phyloP scores from a whole-genome alignment of 148 eudicot species.

The Pharnaceum exiguum region DNA sequence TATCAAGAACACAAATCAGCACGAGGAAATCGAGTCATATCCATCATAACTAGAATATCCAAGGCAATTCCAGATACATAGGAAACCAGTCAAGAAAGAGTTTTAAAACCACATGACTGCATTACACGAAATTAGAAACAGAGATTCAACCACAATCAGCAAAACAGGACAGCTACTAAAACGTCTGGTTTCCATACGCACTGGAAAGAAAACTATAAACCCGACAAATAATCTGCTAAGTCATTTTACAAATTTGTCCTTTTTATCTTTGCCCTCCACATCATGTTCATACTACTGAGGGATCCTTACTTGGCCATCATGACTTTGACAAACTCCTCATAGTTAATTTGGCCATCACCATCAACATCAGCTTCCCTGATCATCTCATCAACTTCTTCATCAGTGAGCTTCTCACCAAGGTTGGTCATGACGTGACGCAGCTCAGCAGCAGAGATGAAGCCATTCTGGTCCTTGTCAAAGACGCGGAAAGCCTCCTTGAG shows the following conservation, averaged over 20 bases:
- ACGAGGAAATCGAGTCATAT: slow-evolving; percentile 12
- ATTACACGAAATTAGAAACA: slow-evolving; percentile 8
- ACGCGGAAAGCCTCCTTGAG: slow-evolving; percentile 81
- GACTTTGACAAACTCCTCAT: slow-evolving; percentile 75
- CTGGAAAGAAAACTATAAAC: slow-evolving; percentile 15
- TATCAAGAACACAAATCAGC: no score
- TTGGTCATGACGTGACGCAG: slow-evolving; percentile 87
- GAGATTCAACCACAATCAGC: slow-evolving; percentile 19
- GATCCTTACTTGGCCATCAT: slow-evolving; percentile 61
- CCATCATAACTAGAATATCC: slow-evolving; percentile 19
- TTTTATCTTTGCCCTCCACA: background rate
- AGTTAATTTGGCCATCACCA: slow-evolving; percentile 80
- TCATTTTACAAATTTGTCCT: slow-evolving; percentile 18
- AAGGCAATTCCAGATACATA: slow-evolving; percentile 10
- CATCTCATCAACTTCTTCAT: slow-evolving; percentile 86
- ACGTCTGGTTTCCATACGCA: slow-evolving; percentile 21
- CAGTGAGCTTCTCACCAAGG: slow-evolving; percentile 77
- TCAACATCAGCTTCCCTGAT: slow-evolving; percentile 77
- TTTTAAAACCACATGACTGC: background rate
- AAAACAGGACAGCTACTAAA: slow-evolving; percentile 9
- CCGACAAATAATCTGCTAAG: slow-evolving; percentile 18
- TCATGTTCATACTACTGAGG: background rate
- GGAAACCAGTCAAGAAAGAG: slow-evolving; percentile 10
- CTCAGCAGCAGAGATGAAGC: slow-evolving; percentile 83
- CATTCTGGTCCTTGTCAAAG: slow-evolving; percentile 80